Evolutionary conservation across 2,329 filamentous ascomycete species (phyloP).

Genomic region (Penicillium capsulatum): DNA sequence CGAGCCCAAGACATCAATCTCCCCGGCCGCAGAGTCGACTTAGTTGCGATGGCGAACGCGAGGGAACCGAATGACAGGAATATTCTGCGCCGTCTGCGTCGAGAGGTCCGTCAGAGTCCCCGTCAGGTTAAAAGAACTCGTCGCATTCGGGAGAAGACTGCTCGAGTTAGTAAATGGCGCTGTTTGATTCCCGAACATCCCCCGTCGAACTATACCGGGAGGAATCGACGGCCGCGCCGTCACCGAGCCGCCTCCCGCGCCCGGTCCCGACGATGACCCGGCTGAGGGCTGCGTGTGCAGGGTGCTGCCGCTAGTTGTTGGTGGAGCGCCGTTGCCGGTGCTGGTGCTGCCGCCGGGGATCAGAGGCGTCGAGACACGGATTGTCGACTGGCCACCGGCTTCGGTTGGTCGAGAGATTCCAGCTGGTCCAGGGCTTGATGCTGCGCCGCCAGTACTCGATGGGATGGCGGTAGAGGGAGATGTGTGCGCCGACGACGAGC

Average conservation of each 20-base stretch:
- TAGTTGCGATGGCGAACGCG: not conserved
- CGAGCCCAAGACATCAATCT: not conserved
- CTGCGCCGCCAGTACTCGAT: not conserved
- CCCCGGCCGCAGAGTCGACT: not conserved
- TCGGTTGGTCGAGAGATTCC: too few relatives aligned
- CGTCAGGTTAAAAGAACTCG: slow-evolving; percentile 13
- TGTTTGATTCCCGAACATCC: slow-evolving; percentile 10
- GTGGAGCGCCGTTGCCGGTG: not conserved
- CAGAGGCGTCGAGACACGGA: slow-evolving; percentile 8
- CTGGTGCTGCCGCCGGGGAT: slow-evolving; percentile 1
- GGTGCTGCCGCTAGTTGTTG: slow-evolving; percentile 2
- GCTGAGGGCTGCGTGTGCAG: slow-evolving; percentile 5
- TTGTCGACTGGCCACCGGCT: not conserved
- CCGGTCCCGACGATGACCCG: not conserved
- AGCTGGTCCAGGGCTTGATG: not conserved
- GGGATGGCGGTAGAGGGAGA: not conserved
- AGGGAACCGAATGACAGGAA: not conserved
- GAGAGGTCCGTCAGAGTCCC: slow-evolving; percentile 2
- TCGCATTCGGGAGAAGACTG: slow-evolving; percentile 14
- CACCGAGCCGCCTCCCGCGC: not conserved
- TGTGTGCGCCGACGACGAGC: not conserved
- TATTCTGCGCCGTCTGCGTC: not conserved
- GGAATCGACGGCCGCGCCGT: slow-evolving; percentile 6
- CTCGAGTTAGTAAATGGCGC: slow-evolving; percentile 17
- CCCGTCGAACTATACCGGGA: slow-evolving; percentile 14